Percentiles rank a stretch among this genome's conserved stretches.
Conservation (phyloP, 2,329 filamentous ascomycete species). For the Aspergillus sp. region DNA sequence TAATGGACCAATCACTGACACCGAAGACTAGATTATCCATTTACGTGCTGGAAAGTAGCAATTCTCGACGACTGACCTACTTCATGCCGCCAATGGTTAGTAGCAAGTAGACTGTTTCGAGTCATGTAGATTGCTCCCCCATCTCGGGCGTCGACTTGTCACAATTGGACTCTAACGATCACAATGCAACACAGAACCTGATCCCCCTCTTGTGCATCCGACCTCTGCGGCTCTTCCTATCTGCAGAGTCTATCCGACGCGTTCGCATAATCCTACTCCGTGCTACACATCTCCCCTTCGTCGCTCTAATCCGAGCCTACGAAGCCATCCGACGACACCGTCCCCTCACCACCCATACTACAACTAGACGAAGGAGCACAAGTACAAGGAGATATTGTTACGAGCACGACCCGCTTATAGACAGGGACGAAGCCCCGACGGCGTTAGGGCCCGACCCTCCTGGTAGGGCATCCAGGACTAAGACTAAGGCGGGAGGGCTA, state of each 20-base stretch:
- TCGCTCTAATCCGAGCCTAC: slow-evolving; percentile 52
- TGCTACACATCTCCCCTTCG: slow-evolving; percentile 52
- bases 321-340: slow-evolving; percentile 31
- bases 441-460: background rate
- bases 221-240: slow-evolving; percentile 50
- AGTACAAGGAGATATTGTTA: background rate
- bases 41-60: slow-evolving; percentile 41
- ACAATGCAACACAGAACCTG: slow-evolving; percentile 43
- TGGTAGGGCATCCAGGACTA: background rate
- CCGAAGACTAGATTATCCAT: slow-evolving; percentile 31
- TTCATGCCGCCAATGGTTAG: slow-evolving; percentile 42
- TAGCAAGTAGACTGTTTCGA: slow-evolving; percentile 8
- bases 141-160: background rate
- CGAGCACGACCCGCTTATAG: background rate
- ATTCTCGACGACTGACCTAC: slow-evolving; percentile 41
- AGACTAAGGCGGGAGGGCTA: slow-evolving; percentile 16
- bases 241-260: slow-evolving; percentile 48
- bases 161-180: no score
- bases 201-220: slow-evolving; percentile 51
- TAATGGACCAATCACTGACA: slow-evolving; percentile 1
- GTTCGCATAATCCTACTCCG: slow-evolving; percentile 54
- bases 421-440: background rate
- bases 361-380: background rate
- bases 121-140: background rate
- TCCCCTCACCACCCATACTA: background rate